Conservation (phyloP, 208 protist genomes). For the Trypanosoma mega region DNA sequence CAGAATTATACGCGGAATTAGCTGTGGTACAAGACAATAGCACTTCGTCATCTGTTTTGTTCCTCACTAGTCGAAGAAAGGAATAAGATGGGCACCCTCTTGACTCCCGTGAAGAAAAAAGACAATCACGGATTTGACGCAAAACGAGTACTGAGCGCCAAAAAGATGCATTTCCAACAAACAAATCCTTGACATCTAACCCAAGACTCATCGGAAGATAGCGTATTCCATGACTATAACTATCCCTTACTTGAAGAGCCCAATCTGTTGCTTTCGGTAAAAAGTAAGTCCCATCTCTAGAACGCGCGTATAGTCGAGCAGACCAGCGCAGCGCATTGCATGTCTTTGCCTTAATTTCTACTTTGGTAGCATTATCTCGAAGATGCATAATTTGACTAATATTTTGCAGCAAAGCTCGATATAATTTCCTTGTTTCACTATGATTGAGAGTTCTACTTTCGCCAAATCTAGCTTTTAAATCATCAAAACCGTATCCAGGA, state of each 20-base stretch:
- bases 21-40: constrained; percentile 40
- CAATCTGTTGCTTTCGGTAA: constrained; percentile 28
- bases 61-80: constrained; percentile 50
- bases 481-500: constrained; percentile 18
- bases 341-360: constrained; percentile 19
- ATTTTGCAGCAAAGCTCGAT: constrained; percentile 38
- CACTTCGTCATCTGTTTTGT: constrained; percentile 53
- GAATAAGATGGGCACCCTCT: constrained; percentile 56
- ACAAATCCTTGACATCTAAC: constrained; percentile 34
- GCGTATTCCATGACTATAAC: constrained; percentile 51
- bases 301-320: constrained; percentile 49
- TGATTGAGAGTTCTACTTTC: constrained; percentile 39
- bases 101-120: constrained; percentile 34
- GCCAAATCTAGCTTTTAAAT: constrained; percentile 34
- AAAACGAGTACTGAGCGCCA: constrained; percentile 35
- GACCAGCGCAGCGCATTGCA: constrained; percentile 46
- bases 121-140: constrained; percentile 38
- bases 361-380: not conserved
- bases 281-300: constrained; percentile 39
- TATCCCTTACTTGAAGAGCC: constrained; percentile 58
- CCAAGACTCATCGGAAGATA: constrained; percentile 36
- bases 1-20: constrained; percentile 33
- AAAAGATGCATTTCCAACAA: constrained; percentile 30
- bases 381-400: constrained; percentile 21
- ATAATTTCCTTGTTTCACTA: constrained; percentile 38